These are phyloP conservation scores for Nemania serpens DNA, from an alignment of 2,329 filamentous ascomycete species.

Conservation along the genomic window DNA sequence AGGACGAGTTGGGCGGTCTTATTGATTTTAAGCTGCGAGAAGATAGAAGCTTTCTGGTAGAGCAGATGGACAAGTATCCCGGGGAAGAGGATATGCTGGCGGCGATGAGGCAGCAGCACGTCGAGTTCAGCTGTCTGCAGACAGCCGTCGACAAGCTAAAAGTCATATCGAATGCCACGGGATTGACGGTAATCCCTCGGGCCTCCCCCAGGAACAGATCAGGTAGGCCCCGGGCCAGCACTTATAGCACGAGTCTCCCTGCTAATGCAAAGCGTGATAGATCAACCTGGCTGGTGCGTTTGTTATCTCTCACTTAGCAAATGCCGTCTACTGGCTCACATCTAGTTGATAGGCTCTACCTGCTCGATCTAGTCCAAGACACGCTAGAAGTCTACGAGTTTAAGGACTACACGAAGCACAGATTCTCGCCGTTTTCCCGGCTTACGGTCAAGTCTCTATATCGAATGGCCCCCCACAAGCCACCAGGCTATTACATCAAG, in stretches of 20 bases:
- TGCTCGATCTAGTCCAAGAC: constrained; percentile 21
- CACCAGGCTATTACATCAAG: constrained; percentile 28
- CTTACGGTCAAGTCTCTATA: constrained; percentile 17
- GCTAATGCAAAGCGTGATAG: constrained; percentile 12
- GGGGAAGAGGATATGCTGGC: constrained; percentile 6
- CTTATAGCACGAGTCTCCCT: not conserved
- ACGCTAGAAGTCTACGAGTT: constrained; percentile 28
- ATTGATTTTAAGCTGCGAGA: constrained; percentile 11
- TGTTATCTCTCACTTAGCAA: not conserved
- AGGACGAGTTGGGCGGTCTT: constrained; percentile 17
- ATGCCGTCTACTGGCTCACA: not conserved
- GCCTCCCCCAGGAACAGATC: constrained; percentile 11
- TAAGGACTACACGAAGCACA: not conserved
- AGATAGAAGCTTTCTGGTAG: not conserved
- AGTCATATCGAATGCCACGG: constrained; percentile 18
- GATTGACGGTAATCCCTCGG: constrained; percentile 21
- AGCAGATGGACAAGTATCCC: constrained; percentile 3
- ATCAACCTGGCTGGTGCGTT: constrained; percentile 24
- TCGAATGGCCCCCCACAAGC: not conserved
- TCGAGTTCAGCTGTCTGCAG: constrained; percentile 2
- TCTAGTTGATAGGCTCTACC: constrained; percentile 25
- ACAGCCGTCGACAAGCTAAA: constrained; percentile 23
- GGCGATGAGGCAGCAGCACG: not conserved
- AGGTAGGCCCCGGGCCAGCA: constrained; percentile 8
- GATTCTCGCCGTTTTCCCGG: not conserved